phyloP scores from a whole-genome alignment of 2,329 filamentous ascomycete species.

The Exophiala alcalophila region DNA sequence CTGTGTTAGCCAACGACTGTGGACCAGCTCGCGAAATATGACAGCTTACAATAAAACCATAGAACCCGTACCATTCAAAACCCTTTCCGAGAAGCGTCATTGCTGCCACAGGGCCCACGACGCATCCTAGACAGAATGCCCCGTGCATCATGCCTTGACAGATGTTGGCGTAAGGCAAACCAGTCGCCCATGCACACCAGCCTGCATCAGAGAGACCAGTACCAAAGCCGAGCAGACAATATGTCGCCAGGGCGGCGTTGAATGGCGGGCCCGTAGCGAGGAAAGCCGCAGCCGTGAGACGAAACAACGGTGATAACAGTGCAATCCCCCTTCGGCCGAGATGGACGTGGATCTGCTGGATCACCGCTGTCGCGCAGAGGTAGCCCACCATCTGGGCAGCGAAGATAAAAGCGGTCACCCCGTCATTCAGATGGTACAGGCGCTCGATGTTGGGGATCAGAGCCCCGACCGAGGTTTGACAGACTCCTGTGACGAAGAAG shows the following conservation, averaged over 20 bases:
- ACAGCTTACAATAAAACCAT: slow-evolving; percentile 39
- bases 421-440: slow-evolving; percentile 44
- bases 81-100: slow-evolving; percentile 32
- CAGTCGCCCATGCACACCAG: slow-evolving; percentile 48
- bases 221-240: slow-evolving; percentile 38
- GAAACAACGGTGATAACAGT: slow-evolving; percentile 39
- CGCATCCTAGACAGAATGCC: slow-evolving; percentile 40
- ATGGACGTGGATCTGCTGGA: slow-evolving; percentile 39
- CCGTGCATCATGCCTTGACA: slow-evolving; percentile 44
- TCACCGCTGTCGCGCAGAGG: slow-evolving; percentile 41
- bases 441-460: slow-evolving; percentile 38
- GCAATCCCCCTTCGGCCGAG: slow-evolving; percentile 47
- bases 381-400: slow-evolving; percentile 46
- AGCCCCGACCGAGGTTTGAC: slow-evolving; percentile 10
- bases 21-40: too few relatives aligned
- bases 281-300: slow-evolving; percentile 34
- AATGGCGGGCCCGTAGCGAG: slow-evolving; percentile 36
- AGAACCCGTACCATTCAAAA: slow-evolving; percentile 41
- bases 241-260: slow-evolving; percentile 34
- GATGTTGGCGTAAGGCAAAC: slow-evolving; percentile 40
- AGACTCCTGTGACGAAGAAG: slow-evolving; percentile 9
- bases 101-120: slow-evolving; percentile 39
- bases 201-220: slow-evolving; percentile 44
- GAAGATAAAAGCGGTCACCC: slow-evolving; percentile 47
- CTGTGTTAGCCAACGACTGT: slow-evolving; percentile 1